Percentiles rank a stretch among this genome's conserved stretches.
These are phyloP conservation scores for Dimocarpus longan DNA, from an alignment of 345 rosid genomes.

Conservation along the genomic window DNA sequence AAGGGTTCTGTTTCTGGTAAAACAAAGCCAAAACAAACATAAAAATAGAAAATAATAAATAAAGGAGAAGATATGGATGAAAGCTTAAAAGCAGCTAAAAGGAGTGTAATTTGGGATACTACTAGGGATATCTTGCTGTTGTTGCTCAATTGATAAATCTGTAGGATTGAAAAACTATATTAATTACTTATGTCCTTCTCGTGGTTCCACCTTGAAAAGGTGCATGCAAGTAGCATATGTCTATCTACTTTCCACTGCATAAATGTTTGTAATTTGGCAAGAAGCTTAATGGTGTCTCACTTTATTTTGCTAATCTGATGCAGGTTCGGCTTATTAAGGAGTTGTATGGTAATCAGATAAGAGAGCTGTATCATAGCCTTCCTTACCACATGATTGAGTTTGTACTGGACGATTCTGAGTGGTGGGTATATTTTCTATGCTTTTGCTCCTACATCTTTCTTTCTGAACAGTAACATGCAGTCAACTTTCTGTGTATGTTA, in stretches of 20 bases:
- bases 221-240: neutral
- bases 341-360: constrained; percentile 89
- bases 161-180: neutral
- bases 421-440: constrained; percentile 52
- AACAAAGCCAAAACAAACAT: neutral
- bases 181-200: neutral
- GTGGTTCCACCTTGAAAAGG: neutral
- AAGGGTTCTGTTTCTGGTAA: neutral
- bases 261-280: neutral
- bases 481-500: neutral
- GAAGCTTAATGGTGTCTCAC: constrained; percentile 2
- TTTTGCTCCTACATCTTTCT: constrained; percentile 1
- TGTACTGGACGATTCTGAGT: constrained; percentile 68
- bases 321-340: constrained; percentile 93
- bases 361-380: constrained; percentile 87
- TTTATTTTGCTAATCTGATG: constrained; percentile 15
- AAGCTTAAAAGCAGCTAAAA: neutral
- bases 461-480: neutral
- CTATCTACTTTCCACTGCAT: neutral
- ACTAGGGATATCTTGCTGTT: neutral
- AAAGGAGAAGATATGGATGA: neutral
- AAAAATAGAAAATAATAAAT: no score
- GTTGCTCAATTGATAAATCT: neutral
- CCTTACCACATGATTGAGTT: constrained; percentile 94
- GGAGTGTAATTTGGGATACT: neutral